Evolutionary conservation across 257 asterid genomes (phyloP), one percentile per base, ranked within the genome.

Genomic region (Nicotiana tomentosiformis): DNA sequence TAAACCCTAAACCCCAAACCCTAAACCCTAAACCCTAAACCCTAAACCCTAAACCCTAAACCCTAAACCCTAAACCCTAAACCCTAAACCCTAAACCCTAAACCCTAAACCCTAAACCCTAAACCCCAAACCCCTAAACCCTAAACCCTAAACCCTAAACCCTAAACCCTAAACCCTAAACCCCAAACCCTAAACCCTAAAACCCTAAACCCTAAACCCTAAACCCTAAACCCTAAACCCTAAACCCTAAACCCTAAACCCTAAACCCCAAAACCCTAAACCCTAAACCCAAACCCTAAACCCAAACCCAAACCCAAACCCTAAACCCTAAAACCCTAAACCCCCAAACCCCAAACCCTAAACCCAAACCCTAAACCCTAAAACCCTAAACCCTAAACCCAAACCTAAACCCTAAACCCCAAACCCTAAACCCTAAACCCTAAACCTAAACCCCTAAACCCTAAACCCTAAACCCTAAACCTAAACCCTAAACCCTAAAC

Each of bases 171-270:
- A 56, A 77, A 70, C 82, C 82, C 82, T 56, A 56, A 77, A 55
- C 82, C 82, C 82, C 55, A 56, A 77, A 23, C 82, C 82, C 39
- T 51, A 56, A 77, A 53, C 82, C 82, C 82, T 55, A 46, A 77
- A 77, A 51, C 67, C 82, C 10, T 10, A 77, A 77, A 46, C 82
- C 82, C 55, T 20, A 77, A 77, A 66, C 82, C 82, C 32, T 53
- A 29, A 77, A 65, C 67, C 60, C 26, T 8, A 6, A 46, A 46
- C 10, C 53, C 53, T 46, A 8, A 46, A 46, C 53, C 82, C 46
- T 12, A 37, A 70, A 46, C 78, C 56, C 46, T 30, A 30, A 70
- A 70, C 78, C 78, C 78, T 35, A 30, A 70, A 70, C 53, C 53
- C 74, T 66, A 26, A 66, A 66, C 82, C 82, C 82, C 55, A 29